Conservation (phyloP, 2,329 filamentous ascomycete species). For the Aureobasidium sp. region DNA sequence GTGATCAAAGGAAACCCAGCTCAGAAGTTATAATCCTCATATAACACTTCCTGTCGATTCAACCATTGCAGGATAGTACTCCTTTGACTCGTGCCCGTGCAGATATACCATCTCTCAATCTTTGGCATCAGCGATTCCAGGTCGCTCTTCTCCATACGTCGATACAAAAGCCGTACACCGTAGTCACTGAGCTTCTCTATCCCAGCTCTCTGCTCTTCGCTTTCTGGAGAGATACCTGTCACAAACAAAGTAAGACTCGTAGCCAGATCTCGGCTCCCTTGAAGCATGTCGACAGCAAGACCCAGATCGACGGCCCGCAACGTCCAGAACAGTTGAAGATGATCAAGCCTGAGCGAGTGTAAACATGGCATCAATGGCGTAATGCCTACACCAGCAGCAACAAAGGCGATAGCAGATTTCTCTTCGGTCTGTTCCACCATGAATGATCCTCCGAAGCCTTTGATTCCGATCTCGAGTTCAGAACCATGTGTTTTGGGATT, state of each 20-base stretch:
- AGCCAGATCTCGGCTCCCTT: conserved; percentile 43
- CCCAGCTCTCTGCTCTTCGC: conserved; percentile 20
- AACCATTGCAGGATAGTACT: conserved; percentile 42
- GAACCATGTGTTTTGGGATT: background rate
- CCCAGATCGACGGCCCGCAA: conserved; percentile 52
- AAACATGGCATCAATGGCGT: conserved; percentile 63
- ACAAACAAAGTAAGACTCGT: conserved; percentile 53
- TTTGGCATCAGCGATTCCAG: conserved; percentile 26
- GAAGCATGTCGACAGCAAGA: conserved; percentile 53
- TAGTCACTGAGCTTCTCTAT: conserved; percentile 33
- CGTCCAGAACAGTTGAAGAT: conserved; percentile 59
- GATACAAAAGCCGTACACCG: conserved; percentile 29
- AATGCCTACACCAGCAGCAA: conserved; percentile 75
- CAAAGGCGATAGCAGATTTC: conserved; percentile 45
- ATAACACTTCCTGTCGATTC: conserved; percentile 35
- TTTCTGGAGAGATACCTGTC: conserved; percentile 37
- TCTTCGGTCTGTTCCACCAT: conserved; percentile 22
- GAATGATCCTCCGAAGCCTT: conserved; percentile 66
- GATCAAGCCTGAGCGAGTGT: conserved; percentile 18
- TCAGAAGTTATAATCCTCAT: conserved; percentile 43
- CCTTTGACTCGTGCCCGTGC: conserved; percentile 44
- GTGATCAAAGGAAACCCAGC: background rate
- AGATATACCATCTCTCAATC: conserved; percentile 49
- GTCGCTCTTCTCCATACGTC: conserved; percentile 42
- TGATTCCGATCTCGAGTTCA: conserved; percentile 53